Conservation (phyloP, 2,329 filamentous ascomycete genomes). For the Phoma sp. region DNA sequence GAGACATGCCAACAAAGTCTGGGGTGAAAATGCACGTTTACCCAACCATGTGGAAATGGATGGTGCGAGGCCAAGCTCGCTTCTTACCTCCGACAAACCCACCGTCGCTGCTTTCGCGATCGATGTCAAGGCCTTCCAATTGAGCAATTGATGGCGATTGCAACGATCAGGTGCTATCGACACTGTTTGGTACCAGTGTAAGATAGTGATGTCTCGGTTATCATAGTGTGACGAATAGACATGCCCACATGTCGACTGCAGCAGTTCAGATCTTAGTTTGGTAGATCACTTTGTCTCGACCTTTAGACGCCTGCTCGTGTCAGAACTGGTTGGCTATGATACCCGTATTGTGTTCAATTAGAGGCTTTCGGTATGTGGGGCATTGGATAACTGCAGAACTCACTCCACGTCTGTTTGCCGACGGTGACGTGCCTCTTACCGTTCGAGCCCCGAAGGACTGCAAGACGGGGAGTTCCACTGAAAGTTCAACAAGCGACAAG, state of each 20-base stretch:
- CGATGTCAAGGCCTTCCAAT: not conserved
- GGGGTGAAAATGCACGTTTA: constrained; percentile 3
- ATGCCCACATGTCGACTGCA: not conserved
- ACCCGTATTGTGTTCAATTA: not conserved
- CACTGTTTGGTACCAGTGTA: not conserved
- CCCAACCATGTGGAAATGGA: not conserved
- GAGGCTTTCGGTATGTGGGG: constrained; percentile 9
- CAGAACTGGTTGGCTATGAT: constrained; percentile 8
- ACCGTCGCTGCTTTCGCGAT: constrained; percentile 1
- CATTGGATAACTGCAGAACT: not conserved
- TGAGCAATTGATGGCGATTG: not conserved
- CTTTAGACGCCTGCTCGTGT: not conserved
- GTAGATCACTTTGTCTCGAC: constrained; percentile 13
- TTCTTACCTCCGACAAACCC: constrained; percentile 9
- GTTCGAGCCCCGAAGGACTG: not conserved
- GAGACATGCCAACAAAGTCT: constrained; percentile 27
- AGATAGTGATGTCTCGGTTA: not conserved
- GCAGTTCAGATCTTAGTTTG: constrained; percentile 4
- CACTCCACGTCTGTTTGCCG: not conserved
- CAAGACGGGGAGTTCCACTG: not conserved
- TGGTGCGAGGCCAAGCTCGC: not conserved
- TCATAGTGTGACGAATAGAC: not conserved
- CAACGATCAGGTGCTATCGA: not conserved
- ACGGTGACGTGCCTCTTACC: constrained; percentile 2
- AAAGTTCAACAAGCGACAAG: not conserved